Percentiles rank a stretch among this genome's conserved stretches.
These are phyloP conservation scores for Penstemon eatonii DNA, from an alignment of 257 asterid species.

Conservation along the genomic window DNA sequence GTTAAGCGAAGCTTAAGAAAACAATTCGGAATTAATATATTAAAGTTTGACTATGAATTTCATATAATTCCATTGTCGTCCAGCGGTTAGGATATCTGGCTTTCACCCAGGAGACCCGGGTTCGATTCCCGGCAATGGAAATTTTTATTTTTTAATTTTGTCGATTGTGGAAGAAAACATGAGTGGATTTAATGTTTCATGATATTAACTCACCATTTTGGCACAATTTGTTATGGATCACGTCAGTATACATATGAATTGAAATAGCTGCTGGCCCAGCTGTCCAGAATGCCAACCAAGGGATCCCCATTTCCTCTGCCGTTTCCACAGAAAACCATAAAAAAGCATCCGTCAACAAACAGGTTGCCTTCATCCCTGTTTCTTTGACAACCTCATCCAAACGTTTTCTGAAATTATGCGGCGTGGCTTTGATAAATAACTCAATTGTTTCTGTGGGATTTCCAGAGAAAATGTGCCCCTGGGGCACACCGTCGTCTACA, in stretches of 20 bases:
- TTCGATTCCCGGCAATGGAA: constrained; percentile 32
- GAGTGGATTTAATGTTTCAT: too few relatives aligned
- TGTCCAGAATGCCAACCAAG: constrained; percentile 59
- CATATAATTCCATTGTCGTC: constrained; percentile 50
- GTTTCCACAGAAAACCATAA: constrained; percentile 42
- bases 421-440: constrained; percentile 41
- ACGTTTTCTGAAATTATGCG: constrained; percentile 33
- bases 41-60: too few relatives aligned
- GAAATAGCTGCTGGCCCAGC: constrained; percentile 44
- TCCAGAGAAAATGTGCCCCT: constrained; percentile 29
- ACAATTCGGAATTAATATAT: too few relatives aligned
- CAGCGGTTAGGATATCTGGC: constrained; percentile 99
- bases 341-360: constrained; percentile 56
- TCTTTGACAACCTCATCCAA: constrained; percentile 38
- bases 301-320: constrained; percentile 39
- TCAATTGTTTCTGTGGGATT: constrained; percentile 39
- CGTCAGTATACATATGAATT: constrained; percentile 45
- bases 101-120: constrained; percentile 97
- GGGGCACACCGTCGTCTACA: constrained; percentile 42
- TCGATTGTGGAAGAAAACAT: too few relatives aligned
- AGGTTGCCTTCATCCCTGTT: constrained; percentile 38
- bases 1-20: too few relatives aligned
- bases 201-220: constrained; percentile 29
- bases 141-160: too few relatives aligned
- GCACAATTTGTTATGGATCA: constrained; percentile 31